Conservation (phyloP, 179 eudicot genomes). For the Carnegiea gigantea region DNA sequence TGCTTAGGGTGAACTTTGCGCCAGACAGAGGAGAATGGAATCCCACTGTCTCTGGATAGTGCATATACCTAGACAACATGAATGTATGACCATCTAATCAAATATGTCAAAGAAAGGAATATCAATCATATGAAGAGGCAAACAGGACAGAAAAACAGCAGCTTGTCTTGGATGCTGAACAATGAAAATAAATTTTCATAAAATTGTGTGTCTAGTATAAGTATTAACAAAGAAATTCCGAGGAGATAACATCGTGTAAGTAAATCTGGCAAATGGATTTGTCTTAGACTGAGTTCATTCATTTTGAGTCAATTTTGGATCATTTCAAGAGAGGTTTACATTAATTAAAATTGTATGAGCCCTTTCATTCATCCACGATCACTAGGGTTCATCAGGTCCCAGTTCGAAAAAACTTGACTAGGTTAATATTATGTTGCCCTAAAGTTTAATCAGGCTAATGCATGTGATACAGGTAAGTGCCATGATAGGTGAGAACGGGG, state of each 20-base stretch:
- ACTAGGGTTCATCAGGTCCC: too few species aligned
- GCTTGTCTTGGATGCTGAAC: too few species aligned
- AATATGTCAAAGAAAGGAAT: neutral
- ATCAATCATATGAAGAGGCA: neutral
- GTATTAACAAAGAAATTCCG: neutral
- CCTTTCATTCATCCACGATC: too few species aligned
- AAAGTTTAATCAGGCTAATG: too few species aligned
- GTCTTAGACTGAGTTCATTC: neutral
- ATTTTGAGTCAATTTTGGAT: neutral
- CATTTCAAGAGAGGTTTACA: neutral
- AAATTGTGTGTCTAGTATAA: neutral
- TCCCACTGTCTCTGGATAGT: conserved; percentile 50
- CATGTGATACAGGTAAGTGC: too few species aligned
- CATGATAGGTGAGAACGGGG: too few species aligned
- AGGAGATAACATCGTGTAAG: neutral
- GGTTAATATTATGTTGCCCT: too few species aligned
- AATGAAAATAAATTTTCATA: too few species aligned
- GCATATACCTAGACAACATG: conserved; percentile 51
- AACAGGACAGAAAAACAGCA: too few species aligned
- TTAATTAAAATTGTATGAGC: neutral
- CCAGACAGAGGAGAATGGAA: conserved; percentile 57
- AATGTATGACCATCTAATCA: neutral
- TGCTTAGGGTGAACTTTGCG: conserved; percentile 56
- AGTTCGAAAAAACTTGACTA: too few species aligned
- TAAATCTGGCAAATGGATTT: neutral